Conservation (phyloP, 352 stramenopile species). For the Globisporangium echinulatum region DNA sequence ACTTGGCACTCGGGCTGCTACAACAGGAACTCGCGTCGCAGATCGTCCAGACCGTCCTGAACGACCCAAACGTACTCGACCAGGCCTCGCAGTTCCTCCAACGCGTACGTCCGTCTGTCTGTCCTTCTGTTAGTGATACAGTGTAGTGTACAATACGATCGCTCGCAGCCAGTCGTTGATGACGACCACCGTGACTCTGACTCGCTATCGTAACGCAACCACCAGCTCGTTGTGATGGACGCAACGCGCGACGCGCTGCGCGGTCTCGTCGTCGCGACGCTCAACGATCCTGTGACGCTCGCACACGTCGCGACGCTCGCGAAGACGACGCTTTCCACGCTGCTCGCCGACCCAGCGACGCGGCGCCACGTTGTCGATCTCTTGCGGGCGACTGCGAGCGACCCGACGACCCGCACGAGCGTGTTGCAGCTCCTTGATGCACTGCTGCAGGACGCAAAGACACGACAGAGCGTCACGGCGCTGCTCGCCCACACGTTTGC, state of each 20-base stretch:
- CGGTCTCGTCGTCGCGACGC: conserved; percentile 42
- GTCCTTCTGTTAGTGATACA: conserved; percentile 1
- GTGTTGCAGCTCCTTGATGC: conserved; percentile 54
- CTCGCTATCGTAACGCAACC: background rate
- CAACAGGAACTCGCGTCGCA: conserved; percentile 58
- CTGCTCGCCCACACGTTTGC: conserved; percentile 60
- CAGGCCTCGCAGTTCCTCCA: conserved; percentile 75
- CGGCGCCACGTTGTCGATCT: conserved; percentile 50
- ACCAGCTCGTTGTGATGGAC: conserved; percentile 66
- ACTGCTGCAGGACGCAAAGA: conserved; percentile 53
- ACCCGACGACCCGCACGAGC: conserved; percentile 38
- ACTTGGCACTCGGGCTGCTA: background rate
- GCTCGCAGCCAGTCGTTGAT: too few relatives aligned
- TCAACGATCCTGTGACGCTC: conserved; percentile 56
- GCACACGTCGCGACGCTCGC: conserved; percentile 41
- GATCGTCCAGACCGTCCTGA: conserved; percentile 84
- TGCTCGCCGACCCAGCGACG: conserved; percentile 55
- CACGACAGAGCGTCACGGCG: conserved; percentile 45
- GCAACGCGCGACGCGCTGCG: conserved; percentile 47
- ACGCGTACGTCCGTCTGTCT: conserved; percentile 21
- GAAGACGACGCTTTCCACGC: conserved; percentile 32
- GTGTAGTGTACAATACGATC: too few relatives aligned
- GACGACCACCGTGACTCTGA: background rate
- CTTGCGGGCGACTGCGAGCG: conserved; percentile 34
- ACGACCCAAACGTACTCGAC: conserved; percentile 77